phyloP scores from a whole-genome alignment of 768 basidiomycete species.

The Kwoniella dejecticola region DNA sequence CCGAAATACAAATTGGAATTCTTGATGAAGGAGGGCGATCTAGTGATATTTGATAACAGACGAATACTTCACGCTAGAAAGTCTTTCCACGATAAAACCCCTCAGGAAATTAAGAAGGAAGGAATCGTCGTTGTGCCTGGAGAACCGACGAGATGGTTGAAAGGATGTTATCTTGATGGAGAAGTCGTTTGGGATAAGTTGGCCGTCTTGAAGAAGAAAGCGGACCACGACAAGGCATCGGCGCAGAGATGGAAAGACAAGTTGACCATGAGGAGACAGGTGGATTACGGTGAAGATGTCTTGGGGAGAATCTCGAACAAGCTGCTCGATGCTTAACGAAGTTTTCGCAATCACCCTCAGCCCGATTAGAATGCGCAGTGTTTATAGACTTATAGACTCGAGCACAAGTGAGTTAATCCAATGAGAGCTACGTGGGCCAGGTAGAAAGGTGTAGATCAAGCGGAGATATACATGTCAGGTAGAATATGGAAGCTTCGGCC shows the following conservation, averaged over 20 bases:
- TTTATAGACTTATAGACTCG: too few relatives aligned
- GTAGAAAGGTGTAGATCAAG: too few relatives aligned
- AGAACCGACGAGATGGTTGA: conserved; percentile 76
- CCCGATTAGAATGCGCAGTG: too few relatives aligned
- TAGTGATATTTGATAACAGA: conserved; percentile 88
- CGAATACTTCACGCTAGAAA: conserved; percentile 84
- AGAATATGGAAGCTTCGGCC: too few relatives aligned
- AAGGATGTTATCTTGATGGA: conserved; percentile 66
- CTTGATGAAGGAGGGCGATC: conserved; percentile 76
- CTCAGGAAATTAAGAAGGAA: conserved; percentile 48
- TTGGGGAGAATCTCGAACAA: too few relatives aligned
- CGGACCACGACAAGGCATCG: not conserved
- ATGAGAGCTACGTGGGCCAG: too few relatives aligned
- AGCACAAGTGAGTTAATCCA: too few relatives aligned
- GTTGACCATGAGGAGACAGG: not conserved
- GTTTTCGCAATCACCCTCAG: too few relatives aligned
- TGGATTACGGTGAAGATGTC: not conserved
- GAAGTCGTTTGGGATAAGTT: conserved; percentile 63
- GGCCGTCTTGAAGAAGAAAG: conserved; percentile 24
- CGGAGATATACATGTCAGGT: too few relatives aligned
- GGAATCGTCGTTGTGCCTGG: conserved; percentile 38
- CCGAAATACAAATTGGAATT: conserved; percentile 64
- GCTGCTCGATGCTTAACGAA: too few relatives aligned
- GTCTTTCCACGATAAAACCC: conserved; percentile 63
- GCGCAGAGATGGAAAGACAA: not conserved